Percentiles rank a stretch among this genome's conserved stretches.
These are phyloP conservation scores for Mycena amicta DNA, from an alignment of 768 basidiomycete species.

Conservation along the genomic window DNA sequence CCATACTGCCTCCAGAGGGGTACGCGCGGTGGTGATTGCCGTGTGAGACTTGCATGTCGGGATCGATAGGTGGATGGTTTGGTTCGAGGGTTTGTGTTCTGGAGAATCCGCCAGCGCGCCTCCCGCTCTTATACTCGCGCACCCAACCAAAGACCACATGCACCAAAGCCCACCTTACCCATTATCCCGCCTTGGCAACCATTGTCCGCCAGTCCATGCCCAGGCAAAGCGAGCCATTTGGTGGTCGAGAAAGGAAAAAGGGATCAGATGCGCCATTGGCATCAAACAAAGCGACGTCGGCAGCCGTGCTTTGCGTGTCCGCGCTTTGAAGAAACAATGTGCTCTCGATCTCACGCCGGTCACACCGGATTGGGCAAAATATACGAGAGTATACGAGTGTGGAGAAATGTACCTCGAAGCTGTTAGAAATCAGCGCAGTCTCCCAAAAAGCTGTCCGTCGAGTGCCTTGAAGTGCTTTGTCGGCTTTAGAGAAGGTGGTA, in stretches of 20 bases:
- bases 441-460: slow-evolving; percentile 20
- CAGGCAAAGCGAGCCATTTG: neutral
- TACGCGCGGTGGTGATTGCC: neutral
- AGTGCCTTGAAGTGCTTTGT: slow-evolving; percentile 2
- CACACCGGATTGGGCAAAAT: too few relatives aligned
- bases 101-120: neutral
- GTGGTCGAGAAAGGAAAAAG: neutral
- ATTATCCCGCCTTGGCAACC: neutral
- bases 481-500: slow-evolving; percentile 17
- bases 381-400: too few relatives aligned
- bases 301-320: neutral
- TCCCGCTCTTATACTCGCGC: neutral
- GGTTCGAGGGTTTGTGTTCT: neutral
- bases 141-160: neutral
- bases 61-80: neutral
- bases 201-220: neutral
- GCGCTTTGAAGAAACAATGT: neutral
- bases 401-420: too few relatives aligned
- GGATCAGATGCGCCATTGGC: neutral
- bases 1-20: neutral
- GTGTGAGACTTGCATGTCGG: neutral
- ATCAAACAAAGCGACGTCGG: neutral
- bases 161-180: neutral
- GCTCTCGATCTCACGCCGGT: too few relatives aligned
- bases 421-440: too few relatives aligned